Evolutionary conservation across 2,329 filamentous ascomycete species (phyloP), one percentile per base, ranked within the genome.

Genomic region (Alternaria alternata): DNA sequence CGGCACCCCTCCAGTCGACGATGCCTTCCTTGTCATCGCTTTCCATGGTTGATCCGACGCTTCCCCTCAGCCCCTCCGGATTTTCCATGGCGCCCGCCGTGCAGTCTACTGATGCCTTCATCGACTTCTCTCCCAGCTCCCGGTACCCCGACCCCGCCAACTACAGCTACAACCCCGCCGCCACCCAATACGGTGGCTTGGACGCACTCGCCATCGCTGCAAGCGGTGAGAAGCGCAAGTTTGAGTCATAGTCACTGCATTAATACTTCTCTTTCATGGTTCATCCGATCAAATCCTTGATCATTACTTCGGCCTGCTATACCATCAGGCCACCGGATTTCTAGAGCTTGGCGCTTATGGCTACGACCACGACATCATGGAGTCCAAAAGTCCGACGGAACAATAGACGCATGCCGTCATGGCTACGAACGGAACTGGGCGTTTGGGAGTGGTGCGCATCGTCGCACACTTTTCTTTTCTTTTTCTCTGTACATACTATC

Each of bases 361-460:
- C 41, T 51, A 55, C 55, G 51, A 62, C 36, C 44, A 59, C 32
- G 36, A 53, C 46, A 36, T 49, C 38, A 38, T 54, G 64, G 68
- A 64, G 64, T 69, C 61, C 59, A 71, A 75, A 73, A 66, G 36
- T 63, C 59, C 36, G 41, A 55, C 59, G 60, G 59, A 68, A 68
- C 52, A 76, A 75, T 75, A 78, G 75, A 78, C 75, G 75, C 75
- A 75, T 73, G 77, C 76, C 74, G 74, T 77, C 76, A 78, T 64
- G 77, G 76, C 76, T 77, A 78, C 66, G 69, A 78, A 64, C 51
- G 62, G 57, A 61, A 64, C 36, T 51, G 55, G 64, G 66, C 54
- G 65, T 69, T 66, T 51, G 57, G 44, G 54, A 54, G 56, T 41
- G 43, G 18, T 28, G 64, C 55, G 44, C 28, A 54, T 52, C 59